A percentile compares a stretch with the other conserved stretches of the same genome.
phyloP scores from a whole-genome alignment of 495 filamentous ascomycete genomes.

The Chaetomium tenue region DNA sequence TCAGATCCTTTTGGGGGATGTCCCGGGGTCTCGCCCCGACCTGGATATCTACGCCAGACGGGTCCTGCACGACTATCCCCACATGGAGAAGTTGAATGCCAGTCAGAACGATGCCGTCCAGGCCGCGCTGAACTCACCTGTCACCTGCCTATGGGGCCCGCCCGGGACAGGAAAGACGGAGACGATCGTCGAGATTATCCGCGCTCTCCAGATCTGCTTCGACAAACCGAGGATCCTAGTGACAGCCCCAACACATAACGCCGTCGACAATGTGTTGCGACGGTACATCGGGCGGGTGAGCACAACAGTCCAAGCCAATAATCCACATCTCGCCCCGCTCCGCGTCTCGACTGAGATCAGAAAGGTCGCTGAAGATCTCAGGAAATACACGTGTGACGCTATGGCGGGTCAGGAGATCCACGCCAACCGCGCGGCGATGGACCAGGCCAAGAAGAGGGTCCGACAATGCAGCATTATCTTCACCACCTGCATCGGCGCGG shows the following conservation, averaged over 20 bases:
- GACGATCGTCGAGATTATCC: conserved; percentile 49
- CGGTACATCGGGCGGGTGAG: conserved; percentile 36
- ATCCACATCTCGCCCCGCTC: background rate
- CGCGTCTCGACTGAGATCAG: background rate
- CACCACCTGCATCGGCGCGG: too few relatives aligned
- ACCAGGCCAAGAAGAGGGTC: too few relatives aligned
- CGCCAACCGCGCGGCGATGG: too few relatives aligned
- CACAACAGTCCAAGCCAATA: background rate
- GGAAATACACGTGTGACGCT: too few relatives aligned
- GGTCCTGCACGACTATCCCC: conserved; percentile 1
- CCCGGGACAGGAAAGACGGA: conserved; percentile 56
- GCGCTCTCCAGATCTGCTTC: conserved; percentile 36
- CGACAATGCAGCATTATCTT: too few relatives aligned
- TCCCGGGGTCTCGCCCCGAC: background rate
- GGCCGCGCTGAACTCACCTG: conserved; percentile 35
- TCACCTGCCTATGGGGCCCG: conserved; percentile 53
- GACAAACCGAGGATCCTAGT: conserved; percentile 41
- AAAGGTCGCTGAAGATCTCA: background rate
- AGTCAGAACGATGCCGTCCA: conserved; percentile 48
- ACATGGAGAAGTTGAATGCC: conserved; percentile 36
- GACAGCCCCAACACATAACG: conserved; percentile 53
- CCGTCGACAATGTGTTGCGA: conserved; percentile 53
- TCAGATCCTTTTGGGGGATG: background rate
- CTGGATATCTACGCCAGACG: background rate
- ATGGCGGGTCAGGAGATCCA: too few relatives aligned